Base-by-base conservation (phyloP, 768 basidiomycete genomes). In the Mrakia hoshinonis region DNA sequence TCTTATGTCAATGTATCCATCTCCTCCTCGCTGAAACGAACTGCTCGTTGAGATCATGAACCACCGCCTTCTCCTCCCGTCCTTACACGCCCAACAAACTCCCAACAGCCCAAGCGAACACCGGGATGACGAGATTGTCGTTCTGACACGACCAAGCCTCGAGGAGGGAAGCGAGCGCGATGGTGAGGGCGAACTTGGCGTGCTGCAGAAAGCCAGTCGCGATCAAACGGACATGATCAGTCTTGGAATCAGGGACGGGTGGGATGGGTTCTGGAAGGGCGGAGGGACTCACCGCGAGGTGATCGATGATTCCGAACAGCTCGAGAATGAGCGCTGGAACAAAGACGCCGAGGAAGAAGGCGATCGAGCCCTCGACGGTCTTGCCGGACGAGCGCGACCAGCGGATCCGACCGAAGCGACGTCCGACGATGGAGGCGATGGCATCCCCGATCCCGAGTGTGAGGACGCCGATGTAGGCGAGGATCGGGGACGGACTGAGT, bases 121-220 rank as follows among this genome's bases (percentile, higher is more conserved):
- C 81, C n/a, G 96, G 95, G 73, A 99, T 82, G 51, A 91, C 92
- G 75, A 99, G 83, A 80, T 99, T 99, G 81, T 99, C 96, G 80
- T 98, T 98, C 81, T 99, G 96, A 77, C 89, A 88, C 24, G 91
- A 92, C 69, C 93, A 80, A 20, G 92, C 96, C 81, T 99, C 96
- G 74, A 98, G 83, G 52, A 91, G 78, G 3, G 87, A 86, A 4
- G 89, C 83, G 51, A 89, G 77, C n/a, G 80, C 79, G 36, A 87
- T 83, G 38, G 89, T 87, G 55, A 83, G 75, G 18, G 83, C 79
- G 79, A 94, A 98, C 31, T 87, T 83, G 58, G 84, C 84, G 92
- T 94, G 79, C 70, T 72, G 74, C 7, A 43, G n/a, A 29, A 34
- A 60, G 47, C n/a, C n/a, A n/a, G n/a, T n/a, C n/a, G n/a, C 10